phyloP scores from a whole-genome alignment of 73 alveolate genomes.

The Stentor coeruleus region DNA sequence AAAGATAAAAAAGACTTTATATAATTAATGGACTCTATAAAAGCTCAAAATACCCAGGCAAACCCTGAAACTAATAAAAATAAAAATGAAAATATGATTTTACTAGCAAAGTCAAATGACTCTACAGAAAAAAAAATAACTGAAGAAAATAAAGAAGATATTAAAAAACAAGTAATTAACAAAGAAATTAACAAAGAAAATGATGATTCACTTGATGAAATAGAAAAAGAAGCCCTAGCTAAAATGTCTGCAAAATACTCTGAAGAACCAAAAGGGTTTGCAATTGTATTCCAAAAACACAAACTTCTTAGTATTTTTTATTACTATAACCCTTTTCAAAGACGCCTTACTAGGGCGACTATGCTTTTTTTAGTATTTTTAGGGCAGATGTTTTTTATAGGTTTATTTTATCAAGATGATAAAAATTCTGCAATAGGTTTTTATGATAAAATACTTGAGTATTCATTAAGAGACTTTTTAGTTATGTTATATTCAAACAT shows the following conservation, averaged over 20 bases:
- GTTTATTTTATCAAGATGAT: not conserved
- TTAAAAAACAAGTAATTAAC: not conserved
- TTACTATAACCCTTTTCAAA: not conserved
- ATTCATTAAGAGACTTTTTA: not conserved
- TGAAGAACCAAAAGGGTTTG: not conserved
- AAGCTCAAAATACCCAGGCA: not conserved
- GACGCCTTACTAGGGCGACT: not conserved
- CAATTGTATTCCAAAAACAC: not conserved
- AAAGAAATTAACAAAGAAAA: not conserved
- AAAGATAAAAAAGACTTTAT: not conserved
- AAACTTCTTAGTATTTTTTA: not conserved
- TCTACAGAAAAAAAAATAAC: not conserved
- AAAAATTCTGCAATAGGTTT: not conserved
- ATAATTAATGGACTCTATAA: not conserved
- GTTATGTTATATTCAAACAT: not conserved
- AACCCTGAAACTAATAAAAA: not conserved
- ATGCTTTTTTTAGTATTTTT: not conserved
- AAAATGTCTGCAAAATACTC: not conserved
- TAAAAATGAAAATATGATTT: not conserved
- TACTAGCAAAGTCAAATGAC: not conserved
- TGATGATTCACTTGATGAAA: no score
- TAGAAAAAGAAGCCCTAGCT: not conserved
- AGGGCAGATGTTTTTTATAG: slow-evolving; percentile 23
- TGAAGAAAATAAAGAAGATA: not conserved
- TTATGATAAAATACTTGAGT: not conserved